phyloP scores from a whole-genome alignment of 768 basidiomycete species.

The Clavaria fumosa region DNA sequence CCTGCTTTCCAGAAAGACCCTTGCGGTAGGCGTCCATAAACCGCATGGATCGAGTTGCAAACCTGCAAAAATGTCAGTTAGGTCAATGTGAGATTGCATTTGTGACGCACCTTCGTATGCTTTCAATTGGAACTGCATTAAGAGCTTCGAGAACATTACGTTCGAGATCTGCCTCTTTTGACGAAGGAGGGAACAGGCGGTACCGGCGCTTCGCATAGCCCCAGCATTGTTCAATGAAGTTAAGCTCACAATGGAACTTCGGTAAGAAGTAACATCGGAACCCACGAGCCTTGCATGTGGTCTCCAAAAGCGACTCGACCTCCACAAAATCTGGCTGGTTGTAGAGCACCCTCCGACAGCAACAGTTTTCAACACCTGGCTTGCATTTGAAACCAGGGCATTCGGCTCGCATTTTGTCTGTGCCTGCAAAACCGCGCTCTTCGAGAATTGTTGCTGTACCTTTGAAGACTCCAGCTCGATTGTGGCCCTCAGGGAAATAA shows the following conservation, averaged over 20 bases:
- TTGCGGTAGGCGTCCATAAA: slow-evolving; percentile 13
- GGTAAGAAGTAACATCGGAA: slow-evolving; percentile 14
- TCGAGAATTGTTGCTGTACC: slow-evolving; percentile 24
- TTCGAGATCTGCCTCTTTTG: slow-evolving; percentile 19
- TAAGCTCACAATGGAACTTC: slow-evolving; percentile 22
- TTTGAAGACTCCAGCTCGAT: slow-evolving; percentile 20
- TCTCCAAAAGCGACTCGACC: slow-evolving; percentile 9
- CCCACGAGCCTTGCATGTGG: slow-evolving; percentile 5
- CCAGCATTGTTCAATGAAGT: slow-evolving; percentile 24
- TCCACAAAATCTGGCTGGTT: slow-evolving; percentile 21
- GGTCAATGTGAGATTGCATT: background rate
- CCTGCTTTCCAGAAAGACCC: slow-evolving; percentile 11
- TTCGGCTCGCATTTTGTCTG: slow-evolving; percentile 8
- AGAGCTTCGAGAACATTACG: slow-evolving; percentile 18
- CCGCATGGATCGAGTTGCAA: background rate
- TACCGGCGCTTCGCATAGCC: slow-evolving; percentile 19
- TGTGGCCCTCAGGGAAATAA: slow-evolving; percentile 17
- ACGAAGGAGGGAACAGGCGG: slow-evolving; percentile 12
- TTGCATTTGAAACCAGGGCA: slow-evolving; percentile 7
- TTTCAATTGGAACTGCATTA: slow-evolving; percentile 14
- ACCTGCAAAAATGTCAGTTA: background rate
- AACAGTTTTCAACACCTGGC: slow-evolving; percentile 15
- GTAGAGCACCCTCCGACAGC: slow-evolving; percentile 16
- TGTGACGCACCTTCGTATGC: slow-evolving; percentile 11
- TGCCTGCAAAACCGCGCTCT: slow-evolving; percentile 9